These are phyloP conservation scores for Cadophora luteo-olivacea DNA, from an alignment of 2,329 filamentous ascomycete species.

Conservation along the genomic window DNA sequence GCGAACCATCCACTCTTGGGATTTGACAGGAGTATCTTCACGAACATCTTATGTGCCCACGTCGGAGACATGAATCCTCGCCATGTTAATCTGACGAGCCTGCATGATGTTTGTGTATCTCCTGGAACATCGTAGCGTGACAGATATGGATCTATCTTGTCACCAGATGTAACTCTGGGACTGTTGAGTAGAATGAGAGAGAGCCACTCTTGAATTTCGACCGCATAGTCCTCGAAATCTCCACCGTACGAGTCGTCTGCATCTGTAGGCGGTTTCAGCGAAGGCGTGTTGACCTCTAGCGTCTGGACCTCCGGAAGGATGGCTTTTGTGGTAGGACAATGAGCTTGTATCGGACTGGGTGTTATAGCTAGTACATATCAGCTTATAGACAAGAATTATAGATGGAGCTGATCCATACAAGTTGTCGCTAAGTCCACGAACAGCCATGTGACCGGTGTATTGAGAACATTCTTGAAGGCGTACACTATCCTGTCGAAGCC, in stretches of 20 bases:
- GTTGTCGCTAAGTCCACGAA: slow-evolving; percentile 68
- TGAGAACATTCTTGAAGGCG: slow-evolving; percentile 70
- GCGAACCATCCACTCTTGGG: slow-evolving; percentile 60
- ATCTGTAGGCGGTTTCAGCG: slow-evolving; percentile 42
- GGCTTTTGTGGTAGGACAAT: slow-evolving; percentile 53
- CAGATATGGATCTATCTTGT: slow-evolving; percentile 71
- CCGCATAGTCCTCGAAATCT: slow-evolving; percentile 67
- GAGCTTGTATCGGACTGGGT: slow-evolving; percentile 56
- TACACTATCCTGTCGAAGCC: slow-evolving; percentile 43
- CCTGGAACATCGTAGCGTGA: slow-evolving; percentile 68
- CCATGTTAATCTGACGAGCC: slow-evolving; percentile 62
- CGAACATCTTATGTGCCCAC: slow-evolving; percentile 58
- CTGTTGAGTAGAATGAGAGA: slow-evolving; percentile 71
- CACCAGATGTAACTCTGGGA: slow-evolving; percentile 62
- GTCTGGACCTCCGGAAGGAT: slow-evolving; percentile 42
- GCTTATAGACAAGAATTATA: slow-evolving; percentile 18
- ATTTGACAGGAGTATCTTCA: slow-evolving; percentile 53
- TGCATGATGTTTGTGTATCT: slow-evolving; percentile 27
- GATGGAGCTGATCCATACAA: slow-evolving; percentile 47
- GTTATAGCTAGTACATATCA: slow-evolving; percentile 46
- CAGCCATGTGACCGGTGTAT: slow-evolving; percentile 74
- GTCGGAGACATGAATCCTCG: slow-evolving; percentile 61
- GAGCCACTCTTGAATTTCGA: slow-evolving; percentile 76
- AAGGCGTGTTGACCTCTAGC: slow-evolving; percentile 41
- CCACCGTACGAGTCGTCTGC: slow-evolving; percentile 47